Conservation (phyloP, 768 basidiomycete species). For the Suillus subluteus region DNA sequence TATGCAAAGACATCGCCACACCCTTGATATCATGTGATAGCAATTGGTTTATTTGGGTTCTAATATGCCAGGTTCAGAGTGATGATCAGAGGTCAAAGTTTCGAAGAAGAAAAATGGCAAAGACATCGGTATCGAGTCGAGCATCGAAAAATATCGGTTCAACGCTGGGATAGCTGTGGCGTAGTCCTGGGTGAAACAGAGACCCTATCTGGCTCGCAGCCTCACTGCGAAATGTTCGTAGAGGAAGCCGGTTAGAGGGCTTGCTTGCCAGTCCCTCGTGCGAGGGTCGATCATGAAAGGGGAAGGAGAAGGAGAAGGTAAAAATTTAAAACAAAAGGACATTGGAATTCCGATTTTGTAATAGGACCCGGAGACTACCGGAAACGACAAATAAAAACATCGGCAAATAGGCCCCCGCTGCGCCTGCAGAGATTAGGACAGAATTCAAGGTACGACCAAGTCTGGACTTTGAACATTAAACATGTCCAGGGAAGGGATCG, state of each 20-base stretch:
- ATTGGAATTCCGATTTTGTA: neutral
- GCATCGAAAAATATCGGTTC: neutral
- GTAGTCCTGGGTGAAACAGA: neutral
- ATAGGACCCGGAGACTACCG: neutral
- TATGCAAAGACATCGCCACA: neutral
- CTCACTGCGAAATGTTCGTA: constrained; percentile 8
- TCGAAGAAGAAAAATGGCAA: neutral
- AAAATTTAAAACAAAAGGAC: neutral
- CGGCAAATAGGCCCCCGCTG: no score
- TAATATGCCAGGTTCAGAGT: neutral
- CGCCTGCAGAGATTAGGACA: no score
- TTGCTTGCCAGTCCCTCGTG: neutral
- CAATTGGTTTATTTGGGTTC: neutral
- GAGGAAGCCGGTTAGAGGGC: constrained; percentile 4
- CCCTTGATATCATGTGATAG: constrained; percentile 7
- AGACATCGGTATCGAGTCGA: neutral
- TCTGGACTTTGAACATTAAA: no score
- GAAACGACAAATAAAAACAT: neutral
- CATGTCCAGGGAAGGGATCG: no score
- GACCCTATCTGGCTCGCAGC: constrained; percentile 3
- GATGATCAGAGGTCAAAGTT: neutral
- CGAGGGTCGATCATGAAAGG: no score
- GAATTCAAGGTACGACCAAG: no score
- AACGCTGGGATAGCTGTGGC: no score
- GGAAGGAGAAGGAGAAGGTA: neutral